Evolutionary conservation across 2,329 filamentous ascomycete species (phyloP), one percentile per base, ranked within the genome.

Genomic region (Aspergillus sclerotialis): DNA sequence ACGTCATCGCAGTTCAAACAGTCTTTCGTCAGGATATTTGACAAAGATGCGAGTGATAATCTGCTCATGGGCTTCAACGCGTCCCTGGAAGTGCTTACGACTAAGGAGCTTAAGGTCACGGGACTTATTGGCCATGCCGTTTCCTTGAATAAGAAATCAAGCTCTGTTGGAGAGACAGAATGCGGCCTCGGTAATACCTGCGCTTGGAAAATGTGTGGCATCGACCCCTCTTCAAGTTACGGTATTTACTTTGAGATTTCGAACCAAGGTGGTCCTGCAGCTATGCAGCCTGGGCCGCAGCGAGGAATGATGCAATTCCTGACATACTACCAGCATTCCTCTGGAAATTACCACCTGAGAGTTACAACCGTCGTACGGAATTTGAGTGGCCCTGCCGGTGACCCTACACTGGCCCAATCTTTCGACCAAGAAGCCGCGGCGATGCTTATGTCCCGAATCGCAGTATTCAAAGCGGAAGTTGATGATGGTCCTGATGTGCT

Each of bases 1-100:
- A 96, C 90, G 4, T 93, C 92, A 0, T 96, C 90, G 38, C 95
- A 98, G 82, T 98, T 96, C 73, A 95, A 92, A 68, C 92, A 98
- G 60, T 96, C 92, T 0, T 98, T 98, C 55, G 83, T 94, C 33
- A 83, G 93, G 39, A 81, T 98, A 12, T 98, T 98, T 56, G 92
- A 98, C 60, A 95, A 95, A 64, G 92, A 98, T 56, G 86, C 76
- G 2, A 83, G 94, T 39, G 92, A 95, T 47, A 94, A 95, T 58
- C 75, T 98, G 10, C 67, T 94, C 7, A 98, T 98, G 92, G 92
- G 88, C 28, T 98, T 98, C 71, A 98, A 98, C 56, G 92, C 88
- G 19, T 88, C 89, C 8, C 73, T 98, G 9, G 92, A 98, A 62
- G 90, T 96, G 11, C 68, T 98, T 24, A 98, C 92, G 1, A 96